These are phyloP conservation scores for Aspergillus indologenus DNA, from an alignment of 495 filamentous ascomycete species.

Conservation along the genomic window DNA sequence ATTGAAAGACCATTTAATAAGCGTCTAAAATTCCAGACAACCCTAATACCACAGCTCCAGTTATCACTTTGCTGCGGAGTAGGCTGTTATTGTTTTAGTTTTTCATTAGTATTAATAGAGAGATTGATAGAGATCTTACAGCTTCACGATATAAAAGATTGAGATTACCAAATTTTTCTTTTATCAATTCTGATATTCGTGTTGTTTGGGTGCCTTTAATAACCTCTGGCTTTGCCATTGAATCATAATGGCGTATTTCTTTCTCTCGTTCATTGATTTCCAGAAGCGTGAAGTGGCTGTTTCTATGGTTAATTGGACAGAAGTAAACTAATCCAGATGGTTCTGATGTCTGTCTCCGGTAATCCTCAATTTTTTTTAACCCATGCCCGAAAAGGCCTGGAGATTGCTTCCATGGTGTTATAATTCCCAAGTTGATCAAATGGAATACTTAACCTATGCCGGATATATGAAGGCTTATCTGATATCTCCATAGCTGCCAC, in stretches of 20 bases:
- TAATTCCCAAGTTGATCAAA: constrained; percentile 8
- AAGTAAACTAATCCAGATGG: constrained; percentile 4
- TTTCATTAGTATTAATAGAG: not conserved
- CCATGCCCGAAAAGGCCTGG: too few species aligned
- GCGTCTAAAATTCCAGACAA: constrained; percentile 7
- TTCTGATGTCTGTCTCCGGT: not conserved
- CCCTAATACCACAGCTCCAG: constrained; percentile 12
- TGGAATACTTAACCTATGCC: not conserved
- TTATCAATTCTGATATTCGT: not conserved
- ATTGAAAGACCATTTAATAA: constrained; percentile 5
- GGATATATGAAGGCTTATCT: constrained; percentile 8
- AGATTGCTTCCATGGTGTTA: constrained; percentile 1
- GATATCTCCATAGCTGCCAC: constrained; percentile 8
- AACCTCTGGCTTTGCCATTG: not conserved
- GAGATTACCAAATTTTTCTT: constrained; percentile 2
- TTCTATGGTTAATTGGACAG: constrained; percentile 3
- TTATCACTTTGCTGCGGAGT: constrained; percentile 7
- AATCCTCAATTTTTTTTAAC: not conserved
- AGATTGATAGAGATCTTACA: constrained; percentile 1
- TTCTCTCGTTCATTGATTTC: constrained; percentile 7
- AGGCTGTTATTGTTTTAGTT: not conserved
- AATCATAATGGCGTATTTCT: constrained; percentile 6
- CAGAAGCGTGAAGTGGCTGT: constrained; percentile 7
- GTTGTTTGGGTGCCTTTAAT: constrained; percentile 4
- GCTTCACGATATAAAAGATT: constrained; percentile 1